A percentile compares a stretch with the other conserved stretches of the same genome.
phyloP scores from a whole-genome alignment of 345 rosid genomes.

The Corchorus olitorius region DNA sequence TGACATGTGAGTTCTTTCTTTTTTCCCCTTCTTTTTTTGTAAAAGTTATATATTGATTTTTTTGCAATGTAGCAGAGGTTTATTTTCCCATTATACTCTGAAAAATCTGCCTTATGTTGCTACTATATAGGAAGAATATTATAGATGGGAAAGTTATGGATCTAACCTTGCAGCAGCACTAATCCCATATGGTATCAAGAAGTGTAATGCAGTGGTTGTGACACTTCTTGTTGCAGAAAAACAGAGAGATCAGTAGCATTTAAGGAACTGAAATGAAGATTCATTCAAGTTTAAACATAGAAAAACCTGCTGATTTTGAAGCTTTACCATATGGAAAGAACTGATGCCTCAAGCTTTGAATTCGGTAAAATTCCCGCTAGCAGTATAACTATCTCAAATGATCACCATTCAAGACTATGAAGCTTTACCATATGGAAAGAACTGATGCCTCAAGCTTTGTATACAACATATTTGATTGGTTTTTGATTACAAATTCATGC shows the following conservation, averaged over 20 bases:
- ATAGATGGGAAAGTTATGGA: neutral
- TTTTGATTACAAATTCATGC: neutral
- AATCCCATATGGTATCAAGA: constrained; percentile 41
- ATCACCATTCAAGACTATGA: constrained; percentile 64
- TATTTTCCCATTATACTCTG: neutral
- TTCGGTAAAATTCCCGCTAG: constrained; percentile 53
- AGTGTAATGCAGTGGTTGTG: constrained; percentile 41
- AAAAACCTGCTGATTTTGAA: neutral
- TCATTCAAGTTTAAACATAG: neutral
- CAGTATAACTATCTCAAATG: constrained; percentile 45
- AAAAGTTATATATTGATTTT: neutral
- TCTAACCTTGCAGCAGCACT: constrained; percentile 58
- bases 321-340: constrained; percentile 52
- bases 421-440: no score
- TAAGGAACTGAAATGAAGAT: neutral
- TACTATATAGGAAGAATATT: neutral
- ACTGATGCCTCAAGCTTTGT: no score
- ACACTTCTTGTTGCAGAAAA: constrained; percentile 35
- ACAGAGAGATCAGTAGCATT: neutral
- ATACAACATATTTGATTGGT: neutral
- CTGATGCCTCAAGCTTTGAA: constrained; percentile 56
- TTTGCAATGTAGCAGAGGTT: constrained; percentile 17
- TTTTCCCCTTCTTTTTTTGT: neutral
- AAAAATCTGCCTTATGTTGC: neutral
- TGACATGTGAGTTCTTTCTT: neutral